A percentile compares a stretch with the other conserved stretches of the same genome.
Conservation (phyloP, 306 rosid genomes). For the Pyrus communis region DNA sequence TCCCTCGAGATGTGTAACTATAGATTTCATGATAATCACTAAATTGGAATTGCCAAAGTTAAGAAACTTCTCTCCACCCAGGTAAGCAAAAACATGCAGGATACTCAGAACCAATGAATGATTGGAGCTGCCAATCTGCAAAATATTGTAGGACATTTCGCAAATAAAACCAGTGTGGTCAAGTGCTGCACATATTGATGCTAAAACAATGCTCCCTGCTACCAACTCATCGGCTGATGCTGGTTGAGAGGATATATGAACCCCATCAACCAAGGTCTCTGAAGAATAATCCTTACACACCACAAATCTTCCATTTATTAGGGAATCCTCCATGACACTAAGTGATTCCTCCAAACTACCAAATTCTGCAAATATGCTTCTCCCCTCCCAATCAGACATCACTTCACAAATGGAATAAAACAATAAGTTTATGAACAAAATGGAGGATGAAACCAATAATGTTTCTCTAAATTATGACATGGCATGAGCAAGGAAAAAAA, state of each 20-base stretch:
- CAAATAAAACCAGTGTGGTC: slow-evolving; percentile 43
- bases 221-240: slow-evolving; percentile 63
- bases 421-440: slow-evolving; percentile 8
- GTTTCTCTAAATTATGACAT: not conserved
- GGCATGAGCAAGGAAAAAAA: slow-evolving; percentile 4
- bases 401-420: slow-evolving; percentile 32
- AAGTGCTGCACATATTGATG: slow-evolving; percentile 57
- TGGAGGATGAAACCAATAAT: not conserved
- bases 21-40: slow-evolving; percentile 54
- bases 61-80: slow-evolving; percentile 58
- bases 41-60: slow-evolving; percentile 24
- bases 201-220: slow-evolving; percentile 65
- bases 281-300: slow-evolving; percentile 12
- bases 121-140: slow-evolving; percentile 35
- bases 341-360: slow-evolving; percentile 46
- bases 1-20: slow-evolving; percentile 56
- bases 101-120: slow-evolving; percentile 44
- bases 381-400: slow-evolving; percentile 41
- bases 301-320: slow-evolving; percentile 38
- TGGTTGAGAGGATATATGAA: slow-evolving; percentile 17
- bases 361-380: slow-evolving; percentile 28
- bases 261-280: slow-evolving; percentile 22
- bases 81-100: slow-evolving; percentile 66
- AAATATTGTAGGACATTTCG: slow-evolving; percentile 54
- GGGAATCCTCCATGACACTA: slow-evolving; percentile 52